Base-by-base conservation (phyloP, 1,284 basidiomycete genomes). In the Ceratorhiza oryzae-sativae region DNA sequence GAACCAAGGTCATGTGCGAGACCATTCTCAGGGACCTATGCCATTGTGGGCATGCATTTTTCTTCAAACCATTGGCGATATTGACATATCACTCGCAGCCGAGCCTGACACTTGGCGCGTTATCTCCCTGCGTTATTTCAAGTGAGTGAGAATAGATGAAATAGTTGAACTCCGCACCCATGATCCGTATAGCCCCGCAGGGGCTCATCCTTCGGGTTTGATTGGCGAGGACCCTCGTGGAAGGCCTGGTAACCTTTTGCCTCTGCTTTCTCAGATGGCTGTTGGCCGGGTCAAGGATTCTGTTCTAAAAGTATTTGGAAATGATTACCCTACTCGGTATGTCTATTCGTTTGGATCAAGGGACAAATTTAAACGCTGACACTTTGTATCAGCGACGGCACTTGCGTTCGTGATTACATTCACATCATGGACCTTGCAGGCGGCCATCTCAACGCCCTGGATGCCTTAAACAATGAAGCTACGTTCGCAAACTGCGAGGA, bases 181-280 rank as follows among this genome's bases (percentile, higher is more conserved):
- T 45, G 45, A 63, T 71, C 32, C 71, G 15, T 46, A 45, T n/a
- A 97, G 94, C 82, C 96, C 97, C 75, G 96, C 94, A 46, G 96
- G 96, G 45, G 96, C 97, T 0, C 97, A 99, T 81, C 94, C 95
- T 2, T 98, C 95, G 9, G 97, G 97, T 63, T 82, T 87, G 77
- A 97, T 99, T 73, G 97, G 97, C 46, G 97, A 99, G 82, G 97
- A 98, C 78, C 97, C 97, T 10, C 86, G 88, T 65, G 97, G 97
- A 68, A 91, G 94, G 75, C 97, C 97, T 5, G 95, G 94, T 73
- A 99, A 99, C 82, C 86, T 99, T 34, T 84, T 99, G 41, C 97
- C 97, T 13, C 84, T 99, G 8, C 88, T 99, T 49, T 93, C 95
- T 3, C 95, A 98, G 73, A 98, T 99, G 87, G 96, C 97, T 1